These are phyloP conservation scores for Yamadazyma buinensis DNA, from an alignment of 1,139 yeast species.

Conservation along the genomic window DNA sequence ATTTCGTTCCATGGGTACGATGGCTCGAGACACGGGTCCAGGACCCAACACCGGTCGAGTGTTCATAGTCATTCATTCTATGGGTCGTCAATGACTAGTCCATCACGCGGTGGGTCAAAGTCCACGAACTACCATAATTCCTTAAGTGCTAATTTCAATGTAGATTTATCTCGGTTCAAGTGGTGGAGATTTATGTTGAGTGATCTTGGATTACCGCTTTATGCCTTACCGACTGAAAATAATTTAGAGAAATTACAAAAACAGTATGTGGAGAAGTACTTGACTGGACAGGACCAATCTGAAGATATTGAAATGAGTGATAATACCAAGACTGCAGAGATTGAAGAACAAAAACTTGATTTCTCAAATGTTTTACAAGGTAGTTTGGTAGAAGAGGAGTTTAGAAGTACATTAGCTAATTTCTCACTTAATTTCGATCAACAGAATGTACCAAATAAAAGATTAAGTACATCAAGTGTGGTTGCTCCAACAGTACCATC, in stretches of 20 bases:
- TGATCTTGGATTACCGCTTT: slow-evolving; percentile 39
- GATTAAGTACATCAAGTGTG: slow-evolving; percentile 3
- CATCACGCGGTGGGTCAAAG: slow-evolving; percentile 2
- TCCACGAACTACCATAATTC: slow-evolving; percentile 7
- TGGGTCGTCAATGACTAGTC: slow-evolving; percentile 12
- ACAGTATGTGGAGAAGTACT: slow-evolving; percentile 18
- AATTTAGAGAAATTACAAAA: slow-evolving; percentile 26
- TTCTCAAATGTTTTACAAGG: slow-evolving; percentile 35
- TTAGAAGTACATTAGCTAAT: slow-evolving; percentile 29
- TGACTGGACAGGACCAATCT: slow-evolving; percentile 2
- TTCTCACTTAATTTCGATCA: slow-evolving; percentile 24
- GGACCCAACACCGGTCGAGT: slow-evolving; percentile 1
- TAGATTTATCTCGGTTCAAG: slow-evolving; percentile 12
- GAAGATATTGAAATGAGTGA: slow-evolving; percentile 2
- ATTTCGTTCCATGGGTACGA: slow-evolving; percentile 2
- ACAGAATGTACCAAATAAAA: neutral
- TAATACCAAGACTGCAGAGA: neutral
- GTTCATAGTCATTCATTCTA: slow-evolving; percentile 12
- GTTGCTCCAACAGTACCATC: neutral
- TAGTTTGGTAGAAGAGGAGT: slow-evolving; percentile 25
- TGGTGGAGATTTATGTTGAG: slow-evolving; percentile 29
- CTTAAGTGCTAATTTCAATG: slow-evolving; percentile 13
- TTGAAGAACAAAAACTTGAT: slow-evolving; percentile 23
- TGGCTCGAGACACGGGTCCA: too few relatives aligned
- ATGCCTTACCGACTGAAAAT: slow-evolving; percentile 38